Evolutionary conservation across 371 early-diverging fungal genomes (phyloP), one percentile per base, ranked within the genome.

Genomic region (Mucor racemosus): DNA sequence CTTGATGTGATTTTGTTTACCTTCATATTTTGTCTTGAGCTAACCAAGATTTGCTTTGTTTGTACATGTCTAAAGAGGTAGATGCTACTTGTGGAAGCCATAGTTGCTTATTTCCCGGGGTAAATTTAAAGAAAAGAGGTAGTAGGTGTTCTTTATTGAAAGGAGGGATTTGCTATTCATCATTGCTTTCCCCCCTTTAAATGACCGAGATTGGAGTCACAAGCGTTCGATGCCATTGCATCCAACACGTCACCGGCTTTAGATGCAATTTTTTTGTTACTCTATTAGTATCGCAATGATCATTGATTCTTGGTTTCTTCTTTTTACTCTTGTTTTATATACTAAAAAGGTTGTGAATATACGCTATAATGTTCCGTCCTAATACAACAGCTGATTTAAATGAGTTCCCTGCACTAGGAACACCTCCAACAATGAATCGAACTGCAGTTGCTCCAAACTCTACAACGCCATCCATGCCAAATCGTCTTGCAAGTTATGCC

Each of bases 31-130:
- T 74, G 77, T 60, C 75, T 75, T 11, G 72, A 67, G 68, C 80
- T 80, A 10, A 88, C 85, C 65, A 88, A 76, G 48, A 88, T 80
- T 66, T 88, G 88, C 10, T 85, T 77, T 57, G 88, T 86, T 65
- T 88, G 88, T 66, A 88, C 77, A 68, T 88, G 83, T 57, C 88
- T 78, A 65, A 82, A 88, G 42, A 88, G 76, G 59, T 85, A 85
- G 42, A 88, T 76, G 34, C 80, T 64, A n/a, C 56, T 60, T 36
- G 62, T 48, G n/a, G 53, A 62, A 40, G 62, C 40, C 62, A 62
- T 62, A 7, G 33, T 7, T 36, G 19, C 19, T 44, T 33, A 31
- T 54, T 21, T 36, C 40, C 54, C 58, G 36, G 53, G 33, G 35
- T 58, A 42, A 26, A 15, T 57, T 42, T 48, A 46, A 64, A 63